Percentiles rank a stretch among this genome's conserved stretches.
These are phyloP conservation scores for Caryopteris hybrid DNA, from an alignment of 305 asterid species.

Conservation along the genomic window DNA sequence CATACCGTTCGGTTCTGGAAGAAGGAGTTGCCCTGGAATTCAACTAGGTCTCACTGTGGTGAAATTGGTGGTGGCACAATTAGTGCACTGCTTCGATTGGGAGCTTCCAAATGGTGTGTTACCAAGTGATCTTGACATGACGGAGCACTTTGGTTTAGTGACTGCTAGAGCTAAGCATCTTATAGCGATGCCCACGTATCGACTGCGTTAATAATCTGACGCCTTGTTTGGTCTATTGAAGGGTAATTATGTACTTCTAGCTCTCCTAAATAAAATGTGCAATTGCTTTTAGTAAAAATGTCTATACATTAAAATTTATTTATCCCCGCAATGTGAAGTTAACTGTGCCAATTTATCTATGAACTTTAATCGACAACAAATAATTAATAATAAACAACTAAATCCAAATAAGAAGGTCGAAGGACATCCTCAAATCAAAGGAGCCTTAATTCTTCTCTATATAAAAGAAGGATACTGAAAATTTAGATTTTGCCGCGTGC, in stretches of 20 bases:
- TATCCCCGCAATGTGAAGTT: no score
- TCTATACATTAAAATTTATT: no score
- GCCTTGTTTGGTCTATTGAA: no score
- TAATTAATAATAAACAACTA: no score
- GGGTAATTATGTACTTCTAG: background rate
- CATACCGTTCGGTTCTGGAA: slow-evolving; percentile 36
- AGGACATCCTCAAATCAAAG: no score
- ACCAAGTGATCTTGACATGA: slow-evolving; percentile 22
- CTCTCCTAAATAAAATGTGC: slow-evolving; percentile 6
- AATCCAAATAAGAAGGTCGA: no score
- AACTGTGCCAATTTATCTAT: no score
- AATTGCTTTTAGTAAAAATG: no score
- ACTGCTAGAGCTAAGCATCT: slow-evolving; percentile 14
- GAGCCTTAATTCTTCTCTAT: no score
- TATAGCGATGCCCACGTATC: background rate
- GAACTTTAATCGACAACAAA: no score
- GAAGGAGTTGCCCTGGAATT: slow-evolving; percentile 33
- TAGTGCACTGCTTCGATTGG: slow-evolving; percentile 39
- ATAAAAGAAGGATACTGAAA: no score
- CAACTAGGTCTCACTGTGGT: slow-evolving; percentile 24
- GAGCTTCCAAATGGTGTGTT: slow-evolving; percentile 20
- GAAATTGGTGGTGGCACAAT: slow-evolving; percentile 20
- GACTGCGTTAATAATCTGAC: background rate
- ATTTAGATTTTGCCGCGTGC: no score
- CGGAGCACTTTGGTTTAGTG: slow-evolving; percentile 24